Conservation (phyloP, 768 basidiomycete species). For the Mycena amicta region DNA sequence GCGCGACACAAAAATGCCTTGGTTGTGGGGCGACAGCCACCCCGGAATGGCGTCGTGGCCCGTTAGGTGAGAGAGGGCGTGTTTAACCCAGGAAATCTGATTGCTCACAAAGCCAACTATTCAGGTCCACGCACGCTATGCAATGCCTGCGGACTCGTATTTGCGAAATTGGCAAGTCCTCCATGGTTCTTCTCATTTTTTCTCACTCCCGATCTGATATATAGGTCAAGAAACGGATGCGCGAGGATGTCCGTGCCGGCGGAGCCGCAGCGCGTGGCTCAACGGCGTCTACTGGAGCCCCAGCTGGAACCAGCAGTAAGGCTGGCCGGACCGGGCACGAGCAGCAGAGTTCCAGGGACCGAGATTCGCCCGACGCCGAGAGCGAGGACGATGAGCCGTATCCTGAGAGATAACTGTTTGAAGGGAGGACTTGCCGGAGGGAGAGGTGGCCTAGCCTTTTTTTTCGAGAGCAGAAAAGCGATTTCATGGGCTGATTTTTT, state of each 20-base stretch:
- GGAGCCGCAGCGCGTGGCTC: too few relatives aligned
- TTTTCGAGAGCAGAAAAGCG: too few relatives aligned
- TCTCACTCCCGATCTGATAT: constrained; percentile 6
- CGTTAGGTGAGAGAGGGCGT: constrained; percentile 69
- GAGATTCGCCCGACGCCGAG: constrained; percentile 18
- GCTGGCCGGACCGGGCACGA: too few relatives aligned
- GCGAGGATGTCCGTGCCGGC: constrained; percentile 28
- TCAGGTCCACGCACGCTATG: constrained; percentile 80
- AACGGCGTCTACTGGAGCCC: background rate
- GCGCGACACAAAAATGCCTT: constrained; percentile 61
- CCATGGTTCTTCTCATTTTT: constrained; percentile 10
- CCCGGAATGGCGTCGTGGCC: constrained; percentile 85
- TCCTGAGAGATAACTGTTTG: constrained; percentile 11
- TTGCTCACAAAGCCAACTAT: background rate
- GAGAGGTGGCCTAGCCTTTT: too few relatives aligned
- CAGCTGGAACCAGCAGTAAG: constrained; percentile 4
- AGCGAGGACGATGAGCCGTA: constrained; percentile 22
- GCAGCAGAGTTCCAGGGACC: too few relatives aligned
- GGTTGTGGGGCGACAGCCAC: constrained; percentile 85
- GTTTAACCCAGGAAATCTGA: too few relatives aligned
- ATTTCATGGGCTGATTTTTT: too few relatives aligned
- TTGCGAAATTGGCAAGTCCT: constrained; percentile 76
- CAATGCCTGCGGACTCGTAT: constrained; percentile 86
- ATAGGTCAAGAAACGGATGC: constrained; percentile 39
- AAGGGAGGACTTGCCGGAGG: too few relatives aligned